A percentile compares a stretch with the other conserved stretches of the same genome.
Conservation (phyloP, 1,284 basidiomycete genomes). For the Melampsora americana region DNA sequence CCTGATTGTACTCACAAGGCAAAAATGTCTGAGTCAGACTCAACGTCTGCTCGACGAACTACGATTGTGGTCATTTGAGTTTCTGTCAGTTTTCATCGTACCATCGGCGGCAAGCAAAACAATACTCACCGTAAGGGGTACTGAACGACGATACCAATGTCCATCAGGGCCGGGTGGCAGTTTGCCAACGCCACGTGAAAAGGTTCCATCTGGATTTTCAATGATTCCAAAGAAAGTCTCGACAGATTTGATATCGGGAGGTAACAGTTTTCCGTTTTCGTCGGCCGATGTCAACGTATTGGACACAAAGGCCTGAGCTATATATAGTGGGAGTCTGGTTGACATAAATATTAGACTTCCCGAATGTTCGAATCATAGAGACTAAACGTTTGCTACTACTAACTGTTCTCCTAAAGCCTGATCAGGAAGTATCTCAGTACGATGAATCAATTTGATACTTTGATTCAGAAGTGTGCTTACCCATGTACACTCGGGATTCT, state of each 20-base stretch:
- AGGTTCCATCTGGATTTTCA: not conserved
- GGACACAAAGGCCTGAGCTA: not conserved
- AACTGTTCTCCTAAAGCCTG: not conserved
- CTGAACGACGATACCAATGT: slow-evolving; percentile 7
- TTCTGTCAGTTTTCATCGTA: too few species aligned
- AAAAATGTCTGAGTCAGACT: not conserved
- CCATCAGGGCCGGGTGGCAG: not conserved
- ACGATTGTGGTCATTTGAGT: not conserved
- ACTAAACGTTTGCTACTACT: not conserved
- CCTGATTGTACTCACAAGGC: not conserved
- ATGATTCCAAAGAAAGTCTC: not conserved
- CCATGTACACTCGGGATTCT: slow-evolving; percentile 3
- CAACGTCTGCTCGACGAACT: not conserved
- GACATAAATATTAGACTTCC: too few species aligned
- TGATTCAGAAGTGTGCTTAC: not conserved
- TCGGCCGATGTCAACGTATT: not conserved
- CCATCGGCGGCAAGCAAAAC: too few species aligned
- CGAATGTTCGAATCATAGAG: too few species aligned
- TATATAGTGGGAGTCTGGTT: not conserved
- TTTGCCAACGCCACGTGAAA: not conserved
- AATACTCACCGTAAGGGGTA: not conserved
- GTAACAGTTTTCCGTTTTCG: not conserved
- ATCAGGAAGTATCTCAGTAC: not conserved
- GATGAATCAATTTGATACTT: not conserved
- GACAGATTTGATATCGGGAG: not conserved